A percentile compares a stretch with the other conserved stretches of the same genome.
These are phyloP conservation scores for Sarocladium brachiariae DNA, from an alignment of 2,329 filamentous ascomycete genomes.

Conservation along the genomic window DNA sequence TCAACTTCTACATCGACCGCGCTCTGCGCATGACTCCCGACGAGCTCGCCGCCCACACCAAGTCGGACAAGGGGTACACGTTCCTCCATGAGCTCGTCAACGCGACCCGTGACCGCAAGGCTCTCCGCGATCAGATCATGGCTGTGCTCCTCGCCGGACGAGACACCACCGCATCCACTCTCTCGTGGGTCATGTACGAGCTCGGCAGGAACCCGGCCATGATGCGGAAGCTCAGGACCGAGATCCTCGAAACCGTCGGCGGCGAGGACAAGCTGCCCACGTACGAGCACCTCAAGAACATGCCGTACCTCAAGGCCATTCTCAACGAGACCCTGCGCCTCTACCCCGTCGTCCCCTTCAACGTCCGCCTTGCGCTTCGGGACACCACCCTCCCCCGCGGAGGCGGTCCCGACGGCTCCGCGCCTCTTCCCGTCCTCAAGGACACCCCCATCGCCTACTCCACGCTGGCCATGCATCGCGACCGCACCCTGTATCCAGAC, in stretches of 20 bases:
- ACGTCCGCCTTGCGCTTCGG: slow-evolving; percentile 62
- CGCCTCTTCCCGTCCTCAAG: slow-evolving; percentile 60
- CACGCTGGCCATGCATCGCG: slow-evolving; percentile 66
- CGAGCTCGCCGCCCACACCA: slow-evolving; percentile 61
- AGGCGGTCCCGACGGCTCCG: slow-evolving; percentile 54
- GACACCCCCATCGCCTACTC: slow-evolving; percentile 61
- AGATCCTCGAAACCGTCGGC: slow-evolving; percentile 65
- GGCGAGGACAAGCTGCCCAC: slow-evolving; percentile 50
- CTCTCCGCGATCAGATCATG: slow-evolving; percentile 79
- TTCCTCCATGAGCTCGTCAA: slow-evolving; percentile 80
- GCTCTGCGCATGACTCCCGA: slow-evolving; percentile 61
- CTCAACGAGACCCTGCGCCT: slow-evolving; percentile 73
- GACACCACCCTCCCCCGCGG: slow-evolving; percentile 71
- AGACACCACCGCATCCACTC: slow-evolving; percentile 77
- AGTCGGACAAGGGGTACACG: slow-evolving; percentile 66
- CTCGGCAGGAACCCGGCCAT: slow-evolving; percentile 63
- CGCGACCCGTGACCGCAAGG: slow-evolving; percentile 65
- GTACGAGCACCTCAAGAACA: slow-evolving; percentile 76
- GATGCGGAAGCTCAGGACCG: slow-evolving; percentile 61
- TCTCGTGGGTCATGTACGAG: slow-evolving; percentile 80
- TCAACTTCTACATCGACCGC: slow-evolving; percentile 70
- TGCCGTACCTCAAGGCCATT: slow-evolving; percentile 72
- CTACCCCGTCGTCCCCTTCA: slow-evolving; percentile 74
- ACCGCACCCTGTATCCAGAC: slow-evolving; percentile 53
- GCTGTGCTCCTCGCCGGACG: slow-evolving; percentile 77